Base-by-base conservation (phyloP, 345 rosid genomes). In the Dipteronia dyeriana region DNA sequence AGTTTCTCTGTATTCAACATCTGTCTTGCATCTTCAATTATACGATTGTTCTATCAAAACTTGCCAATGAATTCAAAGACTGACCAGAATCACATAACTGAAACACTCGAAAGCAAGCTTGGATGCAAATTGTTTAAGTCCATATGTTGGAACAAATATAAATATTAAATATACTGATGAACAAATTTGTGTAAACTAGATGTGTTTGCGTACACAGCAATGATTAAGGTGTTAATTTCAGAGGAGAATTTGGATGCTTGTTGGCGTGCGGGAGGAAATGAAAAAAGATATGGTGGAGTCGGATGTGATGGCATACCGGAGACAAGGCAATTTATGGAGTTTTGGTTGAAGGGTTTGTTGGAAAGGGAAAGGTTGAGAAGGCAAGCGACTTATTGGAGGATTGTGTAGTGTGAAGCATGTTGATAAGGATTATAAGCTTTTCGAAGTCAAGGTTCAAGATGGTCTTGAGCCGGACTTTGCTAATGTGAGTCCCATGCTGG, bases 141-240 rank as follows among this genome's bases (percentile, higher is more conserved):
- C n/a, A n/a, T n/a, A n/a, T n/a, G n/a, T n/a, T n/a, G n/a, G n/a
- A n/a, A n/a, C n/a, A n/a, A n/a, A n/a, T n/a, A n/a, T n/a, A n/a
- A n/a, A n/a, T n/a, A n/a, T n/a, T n/a, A n/a, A n/a, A n/a, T n/a
- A n/a, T n/a, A n/a, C n/a, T n/a, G n/a, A n/a, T n/a, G n/a, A n/a
- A n/a, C n/a, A n/a, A n/a, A n/a, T n/a, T n/a, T 87, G 79, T 92
- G 97, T 79, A 91, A 89, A 54, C 97, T 97, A 0, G 97, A 95
- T 81, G 91, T 95, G 38, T 95, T 93, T 83, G 98, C 97, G 0
- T 93, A 89, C 57, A 93, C 99, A 0, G 92, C 99, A 1, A 91
- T 93, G 92, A 57, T 92, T 51, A 88, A 78, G 79, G 77, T 85
- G n/a, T 75, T 95, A 87, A 87, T 86, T 82, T 83, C 84, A 0